phyloP scores from a whole-genome alignment of 768 basidiomycete species.

The Suillus hirtellus region DNA sequence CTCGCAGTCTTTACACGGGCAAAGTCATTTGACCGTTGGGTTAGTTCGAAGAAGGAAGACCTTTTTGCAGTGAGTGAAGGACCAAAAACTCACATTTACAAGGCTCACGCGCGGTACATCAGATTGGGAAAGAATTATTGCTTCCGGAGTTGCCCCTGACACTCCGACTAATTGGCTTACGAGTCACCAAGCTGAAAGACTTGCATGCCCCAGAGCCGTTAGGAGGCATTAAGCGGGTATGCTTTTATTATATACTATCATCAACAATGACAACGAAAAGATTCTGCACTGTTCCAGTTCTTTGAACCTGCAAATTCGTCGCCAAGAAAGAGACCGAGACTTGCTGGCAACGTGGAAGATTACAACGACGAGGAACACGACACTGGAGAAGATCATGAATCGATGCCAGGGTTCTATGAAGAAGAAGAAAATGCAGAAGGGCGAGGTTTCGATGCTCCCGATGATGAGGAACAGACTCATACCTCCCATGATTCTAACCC shows the following conservation, averaged over 20 bases:
- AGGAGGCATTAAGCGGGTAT: conserved; percentile 74
- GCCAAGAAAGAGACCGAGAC: conserved; percentile 44
- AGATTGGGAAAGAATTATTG: conserved; percentile 83
- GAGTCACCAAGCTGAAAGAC: conserved; percentile 89
- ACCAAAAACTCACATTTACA: conserved; percentile 11
- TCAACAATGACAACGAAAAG: neutral
- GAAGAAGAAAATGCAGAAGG: conserved; percentile 38
- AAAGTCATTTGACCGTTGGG: conserved; percentile 74
- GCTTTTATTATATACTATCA: conserved; percentile 18
- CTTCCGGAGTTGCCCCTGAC: conserved; percentile 77
- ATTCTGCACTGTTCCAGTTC: conserved; percentile 44
- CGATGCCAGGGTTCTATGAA: conserved; percentile 58
- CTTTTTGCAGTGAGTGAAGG: conserved; percentile 61
- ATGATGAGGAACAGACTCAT: conserved; percentile 12
- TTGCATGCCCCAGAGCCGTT: conserved; percentile 46
- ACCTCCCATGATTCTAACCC: conserved; percentile 18
- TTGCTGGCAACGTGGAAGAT: conserved; percentile 19
- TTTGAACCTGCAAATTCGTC: conserved; percentile 44
- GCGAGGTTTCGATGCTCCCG: conserved; percentile 11
- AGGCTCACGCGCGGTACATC: conserved; percentile 8
- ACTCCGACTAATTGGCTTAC: conserved; percentile 83
- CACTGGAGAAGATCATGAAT: conserved; percentile 27
- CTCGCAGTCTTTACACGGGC: conserved; percentile 75
- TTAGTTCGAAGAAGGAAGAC: conserved; percentile 74
- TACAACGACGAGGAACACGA: conserved; percentile 27